A percentile compares a stretch with the other conserved stretches of the same genome.
Evolutionary conservation across 2,329 filamentous ascomycete species (phyloP).

Genomic region (Penicillium sp.): DNA sequence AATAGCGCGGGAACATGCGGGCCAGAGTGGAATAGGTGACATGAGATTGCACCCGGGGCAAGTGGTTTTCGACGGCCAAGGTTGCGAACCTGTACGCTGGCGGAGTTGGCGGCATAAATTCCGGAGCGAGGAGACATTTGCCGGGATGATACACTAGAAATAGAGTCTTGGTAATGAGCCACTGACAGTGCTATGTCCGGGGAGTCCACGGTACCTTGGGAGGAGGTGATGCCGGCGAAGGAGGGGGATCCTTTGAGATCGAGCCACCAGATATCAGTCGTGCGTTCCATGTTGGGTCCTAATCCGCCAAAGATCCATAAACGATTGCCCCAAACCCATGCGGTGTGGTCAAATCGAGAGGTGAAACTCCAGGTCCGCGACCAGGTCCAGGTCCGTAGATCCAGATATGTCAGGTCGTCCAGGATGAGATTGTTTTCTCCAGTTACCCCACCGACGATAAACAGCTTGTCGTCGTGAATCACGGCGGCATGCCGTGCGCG

Average conservation of each 20-base stretch:
- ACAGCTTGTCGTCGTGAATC: slow-evolving; percentile 92
- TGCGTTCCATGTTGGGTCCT: slow-evolving; percentile 94
- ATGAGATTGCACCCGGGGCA: slow-evolving; percentile 83
- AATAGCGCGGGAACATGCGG: slow-evolving; percentile 81
- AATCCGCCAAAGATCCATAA: slow-evolving; percentile 97
- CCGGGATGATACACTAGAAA: slow-evolving; percentile 33
- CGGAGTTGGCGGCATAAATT: slow-evolving; percentile 69
- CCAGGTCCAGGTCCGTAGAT: slow-evolving; percentile 97
- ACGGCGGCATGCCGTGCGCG: slow-evolving; percentile 90
- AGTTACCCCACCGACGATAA: slow-evolving; percentile 92
- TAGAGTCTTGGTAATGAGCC: slow-evolving; percentile 37
- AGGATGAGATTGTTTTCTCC: slow-evolving; percentile 87
- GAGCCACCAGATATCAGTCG: slow-evolving; percentile 94
- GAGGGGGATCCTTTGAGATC: slow-evolving; percentile 88
- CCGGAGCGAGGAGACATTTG: slow-evolving; percentile 39
- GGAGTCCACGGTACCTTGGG: slow-evolving; percentile 51
- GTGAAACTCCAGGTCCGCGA: slow-evolving; percentile 95
- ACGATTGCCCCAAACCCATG: slow-evolving; percentile 85
- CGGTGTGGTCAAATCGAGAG: slow-evolving; percentile 88
- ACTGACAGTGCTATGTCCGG: slow-evolving; percentile 30
- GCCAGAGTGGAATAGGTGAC: slow-evolving; percentile 83
- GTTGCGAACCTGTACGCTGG: slow-evolving; percentile 55
- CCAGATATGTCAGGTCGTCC: slow-evolving; percentile 94
- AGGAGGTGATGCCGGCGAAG: slow-evolving; percentile 63
- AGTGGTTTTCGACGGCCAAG: slow-evolving; percentile 49